These are phyloP conservation scores for Cardamine resedifolia DNA, from an alignment of 345 rosid genomes.

Conservation along the genomic window DNA sequence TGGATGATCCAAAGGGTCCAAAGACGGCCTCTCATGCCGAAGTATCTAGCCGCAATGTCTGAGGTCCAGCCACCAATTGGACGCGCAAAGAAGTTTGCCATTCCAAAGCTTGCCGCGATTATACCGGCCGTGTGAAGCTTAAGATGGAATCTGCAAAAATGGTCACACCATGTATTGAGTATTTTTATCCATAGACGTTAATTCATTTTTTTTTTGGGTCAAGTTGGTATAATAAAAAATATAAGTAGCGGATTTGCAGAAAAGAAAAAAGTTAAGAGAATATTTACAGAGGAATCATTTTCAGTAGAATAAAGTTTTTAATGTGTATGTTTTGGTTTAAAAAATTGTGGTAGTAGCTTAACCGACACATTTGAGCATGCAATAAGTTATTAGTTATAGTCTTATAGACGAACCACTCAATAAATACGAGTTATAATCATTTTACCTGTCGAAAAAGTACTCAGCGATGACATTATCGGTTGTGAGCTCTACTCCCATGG, in stretches of 20 bases:
- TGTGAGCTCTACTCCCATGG: conserved; percentile 85
- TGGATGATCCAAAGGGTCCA: conserved; percentile 81
- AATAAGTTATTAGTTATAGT: background rate
- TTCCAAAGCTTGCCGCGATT: conserved; percentile 80
- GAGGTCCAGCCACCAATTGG: conserved; percentile 81
- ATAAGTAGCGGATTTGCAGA: background rate
- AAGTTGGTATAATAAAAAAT: no score
- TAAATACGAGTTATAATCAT: background rate
- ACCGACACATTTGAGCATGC: background rate
- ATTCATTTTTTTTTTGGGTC: background rate
- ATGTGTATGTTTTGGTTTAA: background rate
- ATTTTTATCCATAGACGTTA: background rate
- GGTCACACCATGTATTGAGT: conserved; percentile 4
- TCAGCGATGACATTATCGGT: conserved; percentile 83
- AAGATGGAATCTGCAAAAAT: conserved; percentile 52
- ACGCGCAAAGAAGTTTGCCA: conserved; percentile 77
- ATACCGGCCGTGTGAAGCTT: conserved; percentile 76
- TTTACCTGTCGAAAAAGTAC: conserved; percentile 69
- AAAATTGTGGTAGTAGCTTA: background rate
- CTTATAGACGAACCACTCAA: background rate
- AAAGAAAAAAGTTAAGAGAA: background rate
- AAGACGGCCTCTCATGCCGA: conserved; percentile 84
- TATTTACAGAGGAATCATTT: background rate
- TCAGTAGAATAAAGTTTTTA: background rate
- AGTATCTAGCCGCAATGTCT: conserved; percentile 54